phyloP scores from a whole-genome alignment of 1,139 yeast genomes.

The Blastobotrys elegans region DNA sequence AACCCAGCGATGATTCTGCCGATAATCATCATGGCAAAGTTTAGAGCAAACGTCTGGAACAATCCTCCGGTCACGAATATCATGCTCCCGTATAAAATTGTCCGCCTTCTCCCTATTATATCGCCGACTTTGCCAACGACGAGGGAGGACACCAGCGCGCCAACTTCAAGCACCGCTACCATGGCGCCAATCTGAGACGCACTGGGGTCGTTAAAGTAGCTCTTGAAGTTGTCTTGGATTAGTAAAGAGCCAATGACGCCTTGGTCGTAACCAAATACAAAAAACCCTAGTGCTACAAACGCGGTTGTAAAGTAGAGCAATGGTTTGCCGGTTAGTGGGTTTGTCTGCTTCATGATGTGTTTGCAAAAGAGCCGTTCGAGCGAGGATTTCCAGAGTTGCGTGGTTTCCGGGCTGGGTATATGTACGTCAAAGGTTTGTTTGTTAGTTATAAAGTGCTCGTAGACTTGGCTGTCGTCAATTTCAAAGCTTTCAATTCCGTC shows the following conservation, averaged over 20 bases:
- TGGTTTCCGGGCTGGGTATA: too few species aligned
- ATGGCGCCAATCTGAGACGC: slow-evolving; percentile 69
- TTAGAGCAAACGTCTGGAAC: slow-evolving; percentile 57
- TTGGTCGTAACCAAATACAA: slow-evolving; percentile 85
- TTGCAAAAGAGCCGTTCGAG: neutral
- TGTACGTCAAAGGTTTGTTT: too few species aligned
- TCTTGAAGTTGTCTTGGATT: slow-evolving; percentile 63
- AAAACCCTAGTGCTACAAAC: slow-evolving; percentile 78
- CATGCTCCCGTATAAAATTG: slow-evolving; percentile 77
- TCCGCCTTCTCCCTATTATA: slow-evolving; percentile 69
- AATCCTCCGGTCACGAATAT: slow-evolving; percentile 79
- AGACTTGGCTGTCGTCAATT: neutral
- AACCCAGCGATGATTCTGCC: slow-evolving; percentile 82
- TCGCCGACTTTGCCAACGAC: slow-evolving; percentile 76
- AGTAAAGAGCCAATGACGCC: slow-evolving; percentile 85
- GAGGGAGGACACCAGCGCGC: slow-evolving; percentile 76
- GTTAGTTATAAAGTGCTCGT: too few species aligned
- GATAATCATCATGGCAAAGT: slow-evolving; percentile 49
- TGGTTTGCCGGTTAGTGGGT: slow-evolving; percentile 34
- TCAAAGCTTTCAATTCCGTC: neutral
- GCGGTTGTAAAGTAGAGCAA: slow-evolving; percentile 66
- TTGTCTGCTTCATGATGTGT: neutral
- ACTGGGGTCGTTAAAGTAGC: slow-evolving; percentile 66
- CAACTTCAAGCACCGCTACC: slow-evolving; percentile 80
- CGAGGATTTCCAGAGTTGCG: neutral